Conservation (phyloP, 2,329 filamentous ascomycete genomes). For the Exophiala lecanii-corni region DNA sequence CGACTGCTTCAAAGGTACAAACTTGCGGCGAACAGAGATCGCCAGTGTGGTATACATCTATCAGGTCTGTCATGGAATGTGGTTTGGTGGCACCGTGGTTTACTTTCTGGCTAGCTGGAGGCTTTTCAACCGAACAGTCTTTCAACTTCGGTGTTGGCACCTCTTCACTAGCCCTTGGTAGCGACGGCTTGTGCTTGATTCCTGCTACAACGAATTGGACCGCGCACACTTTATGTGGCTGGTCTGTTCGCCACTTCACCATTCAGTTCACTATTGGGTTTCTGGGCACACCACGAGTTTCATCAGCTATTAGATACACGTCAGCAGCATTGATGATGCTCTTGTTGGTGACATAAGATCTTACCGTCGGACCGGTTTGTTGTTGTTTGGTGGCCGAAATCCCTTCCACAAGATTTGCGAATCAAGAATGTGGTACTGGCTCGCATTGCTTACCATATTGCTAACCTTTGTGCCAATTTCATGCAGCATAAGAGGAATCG, state of each 20-base stretch:
- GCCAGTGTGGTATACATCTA: constrained; percentile 33
- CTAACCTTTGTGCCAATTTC: constrained; percentile 42
- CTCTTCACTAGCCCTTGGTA: constrained; percentile 55
- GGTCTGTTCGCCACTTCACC: constrained; percentile 28
- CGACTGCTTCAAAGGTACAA: constrained; percentile 29
- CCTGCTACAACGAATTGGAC: constrained; percentile 34
- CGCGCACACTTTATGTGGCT: constrained; percentile 36
- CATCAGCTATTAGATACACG: constrained; percentile 25
- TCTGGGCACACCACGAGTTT: constrained; percentile 16
- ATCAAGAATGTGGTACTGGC: constrained; percentile 52
- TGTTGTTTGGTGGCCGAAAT: constrained; percentile 51
- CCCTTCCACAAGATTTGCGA: constrained; percentile 49
- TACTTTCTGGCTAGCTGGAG: constrained; percentile 36
- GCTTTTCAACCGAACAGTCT: constrained; percentile 30
- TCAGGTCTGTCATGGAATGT: constrained; percentile 46
- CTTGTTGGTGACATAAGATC: constrained; percentile 52
- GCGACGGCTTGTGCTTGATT: constrained; percentile 49
- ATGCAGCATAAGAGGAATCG: too few species aligned
- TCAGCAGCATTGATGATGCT: constrained; percentile 46
- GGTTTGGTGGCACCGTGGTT: constrained; percentile 29
- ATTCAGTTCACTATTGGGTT: constrained; percentile 31
- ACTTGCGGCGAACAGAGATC: constrained; percentile 39
- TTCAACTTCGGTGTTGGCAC: constrained; percentile 53
- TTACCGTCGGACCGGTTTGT: constrained; percentile 50
- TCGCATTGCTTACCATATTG: constrained; percentile 47